Percentiles rank a stretch among this genome's conserved stretches.
Conservation (phyloP, 805 yeast species). For the Starmerella tilneyi region DNA sequence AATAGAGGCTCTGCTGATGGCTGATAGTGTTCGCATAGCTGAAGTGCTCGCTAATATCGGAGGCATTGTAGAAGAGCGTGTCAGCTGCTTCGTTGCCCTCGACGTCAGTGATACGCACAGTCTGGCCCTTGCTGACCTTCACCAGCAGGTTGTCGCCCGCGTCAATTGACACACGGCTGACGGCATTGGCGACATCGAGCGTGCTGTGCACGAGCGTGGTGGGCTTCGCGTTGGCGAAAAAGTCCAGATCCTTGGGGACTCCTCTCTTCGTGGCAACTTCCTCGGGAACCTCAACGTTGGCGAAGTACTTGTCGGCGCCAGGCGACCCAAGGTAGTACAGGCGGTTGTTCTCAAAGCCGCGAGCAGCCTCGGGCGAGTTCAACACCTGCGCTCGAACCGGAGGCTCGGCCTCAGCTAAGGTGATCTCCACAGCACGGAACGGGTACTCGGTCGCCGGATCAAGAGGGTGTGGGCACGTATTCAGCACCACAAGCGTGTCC, state of each 20-base stretch:
- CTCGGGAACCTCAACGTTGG: neutral
- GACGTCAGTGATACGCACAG: conserved; percentile 10
- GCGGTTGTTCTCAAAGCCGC: conserved; percentile 14
- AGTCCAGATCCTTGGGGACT: neutral
- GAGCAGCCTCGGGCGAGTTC: conserved; percentile 9
- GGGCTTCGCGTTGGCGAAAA: neutral
- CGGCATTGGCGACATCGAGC: conserved; percentile 3
- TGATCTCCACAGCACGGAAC: conserved; percentile 10
- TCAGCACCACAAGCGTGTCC: conserved; percentile 12
- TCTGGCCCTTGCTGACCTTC: conserved; percentile 8
- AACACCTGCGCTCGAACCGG: neutral
- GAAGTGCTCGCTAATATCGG: conserved; percentile 7
- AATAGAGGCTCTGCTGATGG: conserved; percentile 6
- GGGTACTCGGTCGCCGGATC: conserved; percentile 11
- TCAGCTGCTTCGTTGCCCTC: conserved; percentile 17
- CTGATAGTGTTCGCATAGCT: conserved; percentile 6
- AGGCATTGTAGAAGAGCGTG: conserved; percentile 12
- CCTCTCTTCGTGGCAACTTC: neutral
- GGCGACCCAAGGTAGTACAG: conserved; percentile 8
- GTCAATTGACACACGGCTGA: neutral
- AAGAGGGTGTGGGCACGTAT: conserved; percentile 16
- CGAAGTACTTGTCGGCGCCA: conserved; percentile 1
- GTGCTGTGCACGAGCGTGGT: conserved; percentile 4
- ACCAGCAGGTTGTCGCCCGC: conserved; percentile 13
- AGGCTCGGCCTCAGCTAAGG: neutral